Conservation (phyloP, 768 basidiomycete species). For the Amanita thiersii region DNA sequence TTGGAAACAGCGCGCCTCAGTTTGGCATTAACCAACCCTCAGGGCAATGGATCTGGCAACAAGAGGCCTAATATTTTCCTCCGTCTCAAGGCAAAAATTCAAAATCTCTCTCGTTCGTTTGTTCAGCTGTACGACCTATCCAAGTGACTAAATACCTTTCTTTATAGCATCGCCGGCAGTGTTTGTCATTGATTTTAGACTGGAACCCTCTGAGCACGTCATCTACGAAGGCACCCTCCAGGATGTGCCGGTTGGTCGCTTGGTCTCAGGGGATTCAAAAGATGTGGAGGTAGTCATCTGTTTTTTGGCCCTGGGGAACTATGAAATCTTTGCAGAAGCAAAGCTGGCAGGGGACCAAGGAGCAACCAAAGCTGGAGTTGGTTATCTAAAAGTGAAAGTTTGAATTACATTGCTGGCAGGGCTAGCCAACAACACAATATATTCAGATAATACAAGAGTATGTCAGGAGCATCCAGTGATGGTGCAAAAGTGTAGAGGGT, state of each 20-base stretch:
- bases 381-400: slow-evolving; percentile 31
- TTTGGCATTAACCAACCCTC: slow-evolving; percentile 34
- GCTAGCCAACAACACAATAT: slow-evolving; percentile 7
- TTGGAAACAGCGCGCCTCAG: slow-evolving; percentile 56
- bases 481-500: neutral
- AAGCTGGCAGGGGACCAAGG: slow-evolving; percentile 13
- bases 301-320: slow-evolving; percentile 66
- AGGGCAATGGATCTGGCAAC: slow-evolving; percentile 16
- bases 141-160: neutral
- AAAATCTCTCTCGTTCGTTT: slow-evolving; percentile 61
- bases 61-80: slow-evolving; percentile 50
- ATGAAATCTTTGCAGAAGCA: slow-evolving; percentile 41
- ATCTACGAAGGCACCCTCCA: slow-evolving; percentile 60
- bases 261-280: slow-evolving; percentile 45
- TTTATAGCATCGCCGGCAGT: slow-evolving; percentile 40
- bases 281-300: slow-evolving; percentile 53
- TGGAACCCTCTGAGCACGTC: slow-evolving; percentile 56
- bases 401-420: neutral
- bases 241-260: slow-evolving; percentile 55
- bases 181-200: slow-evolving; percentile 43
- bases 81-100: slow-evolving; percentile 46
- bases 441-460: slow-evolving; percentile 11
- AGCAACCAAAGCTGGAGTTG: slow-evolving; percentile 27
- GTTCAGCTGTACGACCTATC: neutral
- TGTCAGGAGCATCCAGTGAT: neutral